Base-by-base conservation (phyloP, 2,329 filamentous ascomycete species). In the Meredithiella fracta region DNA sequence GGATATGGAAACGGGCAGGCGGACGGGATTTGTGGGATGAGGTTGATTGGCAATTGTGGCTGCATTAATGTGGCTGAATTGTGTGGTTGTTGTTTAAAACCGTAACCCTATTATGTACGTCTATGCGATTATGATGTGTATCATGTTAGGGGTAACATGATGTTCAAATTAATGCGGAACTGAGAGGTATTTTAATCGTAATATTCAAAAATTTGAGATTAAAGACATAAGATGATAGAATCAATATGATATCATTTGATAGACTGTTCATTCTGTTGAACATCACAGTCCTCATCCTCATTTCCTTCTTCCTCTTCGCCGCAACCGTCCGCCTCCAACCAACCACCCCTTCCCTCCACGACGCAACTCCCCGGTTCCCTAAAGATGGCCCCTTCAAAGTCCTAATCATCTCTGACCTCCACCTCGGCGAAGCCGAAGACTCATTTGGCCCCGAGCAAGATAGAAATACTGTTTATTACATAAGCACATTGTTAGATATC, bases 371-470 rank as follows among this genome's bases (percentile, higher is more conserved):
- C 1, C 47, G 37, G 11, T n/a, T 58, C 1, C 25, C 17, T 17
- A 20, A 44, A 23, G 68, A 74, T 47, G 73, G 72, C 4, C 72
- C 68, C 0, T 77, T 78, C 60, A 72, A 75, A 53, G 68, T 78
- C 31, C 68, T 78, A 1, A 73, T 87, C 11, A 84, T 88, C 59
- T 75, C 78, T 26, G 84, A 88, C 61, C 66, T 87, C 6, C 83
- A 88, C 64, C 84, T 83, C 63, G 84, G 82, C 8, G 83, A 88
- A 66, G 75, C 78, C 78, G 66, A 61, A 68, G 64, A 69, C 31
- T 60, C 64, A 22, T 78, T 70, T 69, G 68, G 71, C 0, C 70
- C 72, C 3, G 68, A 70, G 31, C 75, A 78, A 59, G 83, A 86
- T 64, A 63, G 71, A 58, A 76, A 77, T 53, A 78, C 78, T 0